Evolutionary conservation across 106 monocot species (phyloP), one percentile per base, ranked within the genome.

Genomic region (Chionographis japonica): DNA sequence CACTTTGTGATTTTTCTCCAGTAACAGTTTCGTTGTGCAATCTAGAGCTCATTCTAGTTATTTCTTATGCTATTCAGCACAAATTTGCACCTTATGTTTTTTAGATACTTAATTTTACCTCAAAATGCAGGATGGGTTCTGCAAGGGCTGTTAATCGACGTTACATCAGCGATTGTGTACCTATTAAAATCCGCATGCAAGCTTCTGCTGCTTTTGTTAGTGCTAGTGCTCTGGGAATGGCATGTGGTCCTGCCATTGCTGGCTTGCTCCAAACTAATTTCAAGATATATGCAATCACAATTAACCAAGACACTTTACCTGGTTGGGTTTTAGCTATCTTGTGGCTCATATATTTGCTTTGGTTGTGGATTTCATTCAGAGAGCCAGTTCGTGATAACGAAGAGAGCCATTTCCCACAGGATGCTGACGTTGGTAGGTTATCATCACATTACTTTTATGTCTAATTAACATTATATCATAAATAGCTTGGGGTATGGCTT

Each of bases 171-270:
- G 98, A 98, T 52, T 93, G 98, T 75, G 98, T 98, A 14, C 92
- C 98, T 62, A 67, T 76, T 51, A 93, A 90, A 73, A 81, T 85
- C 62, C 84, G 92, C 9, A 83, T 98, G 78, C 81, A 98, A 79
- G 98, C 98, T 69, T 98, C 98, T 60, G 98, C 98, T 52, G 92
- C 83, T 56, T 98, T 98, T 90, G 98, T 98, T 61, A 93, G 89
- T 73, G 90, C 98, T 15, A 93, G 92, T 87, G 98, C 98, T 67
- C 92, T 98, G 71, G 98, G 98, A 74, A 98, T 98, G 98, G 98
- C 98, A 69, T 93, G 90, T 83, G 98, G 98, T 63, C 98, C 98
- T 77, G 98, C 85, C 13, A 79, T 98, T 69, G 98, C 98, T 78
- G 93, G 92, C 20, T 76, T 98, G 61, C 93, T 98, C 58, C 92